These are phyloP conservation scores for Murraya koenigii DNA, from an alignment of 345 rosid genomes.

Conservation along the genomic window DNA sequence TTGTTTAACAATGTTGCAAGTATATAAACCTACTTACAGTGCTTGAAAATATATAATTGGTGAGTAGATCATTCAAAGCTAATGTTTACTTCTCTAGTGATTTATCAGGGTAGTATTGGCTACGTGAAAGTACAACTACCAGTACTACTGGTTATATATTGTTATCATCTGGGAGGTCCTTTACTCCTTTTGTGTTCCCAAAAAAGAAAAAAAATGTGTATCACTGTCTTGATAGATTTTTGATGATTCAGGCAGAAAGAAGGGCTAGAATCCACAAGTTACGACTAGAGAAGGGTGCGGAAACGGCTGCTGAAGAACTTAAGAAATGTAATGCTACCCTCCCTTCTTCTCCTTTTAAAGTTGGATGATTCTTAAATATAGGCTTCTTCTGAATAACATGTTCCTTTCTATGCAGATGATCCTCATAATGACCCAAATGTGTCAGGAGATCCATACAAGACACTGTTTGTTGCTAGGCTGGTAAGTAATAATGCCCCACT, in stretches of 20 bases:
- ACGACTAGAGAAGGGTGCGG: constrained; percentile 81
- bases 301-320: constrained; percentile 80
- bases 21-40: neutral
- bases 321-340: constrained; percentile 49
- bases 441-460: constrained; percentile 98
- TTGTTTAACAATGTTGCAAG: neutral
- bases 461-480: constrained; percentile 90
- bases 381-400: neutral
- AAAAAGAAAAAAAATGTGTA: too few species aligned
- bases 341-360: constrained; percentile 15
- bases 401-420: constrained; percentile 60
- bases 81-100: neutral
- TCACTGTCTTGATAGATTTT: neutral
- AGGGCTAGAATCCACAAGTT: constrained; percentile 76
- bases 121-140: neutral
- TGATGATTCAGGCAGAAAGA: constrained; percentile 51
- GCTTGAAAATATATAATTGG: neutral
- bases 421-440: constrained; percentile 71
- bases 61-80: neutral
- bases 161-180: too few species aligned
- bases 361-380: neutral
- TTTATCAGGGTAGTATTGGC: neutral
- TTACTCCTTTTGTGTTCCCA: too few species aligned
- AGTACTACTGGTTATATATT: too few species aligned
- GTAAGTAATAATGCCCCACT: constrained; percentile 40